Evolutionary conservation across 495 filamentous ascomycete genomes (phyloP).

Genomic region (Tuber melanosporum): DNA sequence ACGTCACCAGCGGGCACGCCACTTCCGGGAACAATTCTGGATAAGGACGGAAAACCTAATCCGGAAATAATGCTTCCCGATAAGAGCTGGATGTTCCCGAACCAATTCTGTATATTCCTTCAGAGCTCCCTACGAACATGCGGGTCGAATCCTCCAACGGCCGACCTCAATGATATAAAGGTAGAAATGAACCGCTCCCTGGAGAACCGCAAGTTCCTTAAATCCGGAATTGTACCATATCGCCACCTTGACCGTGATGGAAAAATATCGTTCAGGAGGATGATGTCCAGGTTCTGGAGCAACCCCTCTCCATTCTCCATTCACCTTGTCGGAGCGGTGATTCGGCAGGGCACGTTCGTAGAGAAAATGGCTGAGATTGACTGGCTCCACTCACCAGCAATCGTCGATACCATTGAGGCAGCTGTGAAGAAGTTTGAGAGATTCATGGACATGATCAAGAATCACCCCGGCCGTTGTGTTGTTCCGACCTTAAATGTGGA

Average conservation of each 20-base stretch:
- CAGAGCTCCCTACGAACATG: background rate
- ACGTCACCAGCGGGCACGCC: background rate
- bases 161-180: background rate
- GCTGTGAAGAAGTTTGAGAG: slow-evolving; percentile 55
- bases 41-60: slow-evolving; percentile 16
- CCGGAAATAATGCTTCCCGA: background rate
- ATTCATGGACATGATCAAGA: slow-evolving; percentile 59
- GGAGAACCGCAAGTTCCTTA: background rate
- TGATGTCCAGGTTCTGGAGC: slow-evolving; percentile 5
- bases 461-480: slow-evolving; percentile 50
- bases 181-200: background rate
- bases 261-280: background rate
- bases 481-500: slow-evolving; percentile 81
- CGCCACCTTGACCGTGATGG: background rate
- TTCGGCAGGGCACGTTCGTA: slow-evolving; percentile 70
- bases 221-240: background rate
- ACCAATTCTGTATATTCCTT: slow-evolving; percentile 1
- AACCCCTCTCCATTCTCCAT: slow-evolving; percentile 64
- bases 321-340: slow-evolving; percentile 68
- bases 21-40: background rate
- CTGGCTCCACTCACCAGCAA: slow-evolving; percentile 35
- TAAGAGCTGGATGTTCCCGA: background rate
- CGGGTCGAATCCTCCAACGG: background rate
- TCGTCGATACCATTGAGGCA: slow-evolving; percentile 25
- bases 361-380: slow-evolving; percentile 60